A percentile compares a stretch with the other conserved stretches of the same genome.
These are phyloP conservation scores for Backusella westeae DNA, from an alignment of 192 early-diverging fungal species.

Conservation along the genomic window DNA sequence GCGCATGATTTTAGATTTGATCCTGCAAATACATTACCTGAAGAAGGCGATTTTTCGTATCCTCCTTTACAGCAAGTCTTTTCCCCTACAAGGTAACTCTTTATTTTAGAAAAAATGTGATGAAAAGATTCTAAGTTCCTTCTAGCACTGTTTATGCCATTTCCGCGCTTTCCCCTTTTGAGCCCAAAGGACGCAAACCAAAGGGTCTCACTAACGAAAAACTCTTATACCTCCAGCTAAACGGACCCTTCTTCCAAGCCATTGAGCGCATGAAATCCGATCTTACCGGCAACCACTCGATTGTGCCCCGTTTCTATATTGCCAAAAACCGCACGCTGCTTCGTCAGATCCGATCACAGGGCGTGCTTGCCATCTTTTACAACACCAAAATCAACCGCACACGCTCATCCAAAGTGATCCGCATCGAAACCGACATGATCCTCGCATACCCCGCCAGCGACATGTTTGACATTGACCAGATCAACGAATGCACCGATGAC, in stretches of 20 bases:
- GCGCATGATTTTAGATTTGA: constrained; percentile 25
- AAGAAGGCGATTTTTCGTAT: constrained; percentile 32
- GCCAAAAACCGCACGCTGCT: constrained; percentile 39
- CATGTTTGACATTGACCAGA: constrained; percentile 31
- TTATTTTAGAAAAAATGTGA: neutral
- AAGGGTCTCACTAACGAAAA: constrained; percentile 33
- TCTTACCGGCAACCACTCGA: constrained; percentile 12
- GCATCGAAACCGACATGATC: constrained; percentile 26
- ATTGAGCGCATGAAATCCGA: constrained; percentile 28
- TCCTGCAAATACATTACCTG: constrained; percentile 21
- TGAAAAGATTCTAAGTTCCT: too few relatives aligned
- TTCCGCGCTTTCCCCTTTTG: constrained; percentile 26
- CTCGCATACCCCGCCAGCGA: constrained; percentile 26
- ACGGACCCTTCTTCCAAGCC: constrained; percentile 31
- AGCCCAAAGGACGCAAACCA: constrained; percentile 23
- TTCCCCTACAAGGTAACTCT: constrained; percentile 19
- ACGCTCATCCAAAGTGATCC: neutral
- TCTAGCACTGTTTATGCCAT: constrained; percentile 28
- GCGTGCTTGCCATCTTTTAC: constrained; percentile 30
- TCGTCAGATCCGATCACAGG: constrained; percentile 26
- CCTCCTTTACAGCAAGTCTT: constrained; percentile 26
- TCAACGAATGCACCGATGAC: constrained; percentile 29
- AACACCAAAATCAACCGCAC: constrained; percentile 27
- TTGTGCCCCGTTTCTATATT: constrained; percentile 36
- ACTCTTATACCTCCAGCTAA: constrained; percentile 26